Evolutionary conservation across 768 basidiomycete species (phyloP).

Genomic region (Hericium coralloides): DNA sequence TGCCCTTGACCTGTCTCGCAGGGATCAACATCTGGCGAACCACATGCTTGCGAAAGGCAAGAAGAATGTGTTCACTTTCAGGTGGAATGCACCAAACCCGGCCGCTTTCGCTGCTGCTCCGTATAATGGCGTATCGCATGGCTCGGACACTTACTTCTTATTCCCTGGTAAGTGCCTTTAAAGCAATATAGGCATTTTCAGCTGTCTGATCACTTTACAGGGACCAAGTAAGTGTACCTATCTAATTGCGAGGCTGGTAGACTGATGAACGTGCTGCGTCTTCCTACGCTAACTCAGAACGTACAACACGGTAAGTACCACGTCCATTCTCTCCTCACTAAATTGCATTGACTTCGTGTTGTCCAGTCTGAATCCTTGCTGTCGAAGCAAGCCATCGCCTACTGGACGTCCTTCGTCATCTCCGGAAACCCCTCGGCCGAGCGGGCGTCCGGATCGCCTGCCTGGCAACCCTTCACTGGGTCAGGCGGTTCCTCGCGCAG

Average conservation of each 20-base stretch:
- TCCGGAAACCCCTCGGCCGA: constrained; percentile 12
- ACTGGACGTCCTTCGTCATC: constrained; percentile 36
- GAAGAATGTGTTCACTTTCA: constrained; percentile 34
- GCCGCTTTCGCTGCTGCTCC: not conserved
- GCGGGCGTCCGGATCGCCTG: not conserved
- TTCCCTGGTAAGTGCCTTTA: not conserved
- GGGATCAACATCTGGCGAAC: constrained; percentile 30
- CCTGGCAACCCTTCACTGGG: not conserved
- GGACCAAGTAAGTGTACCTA: not conserved
- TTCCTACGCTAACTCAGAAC: no score
- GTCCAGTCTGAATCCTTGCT: constrained; percentile 28
- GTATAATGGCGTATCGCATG: not conserved
- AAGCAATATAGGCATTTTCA: not conserved
- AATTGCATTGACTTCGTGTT: no score
- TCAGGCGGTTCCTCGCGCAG: not conserved
- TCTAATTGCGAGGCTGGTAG: no score
- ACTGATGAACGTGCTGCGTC: no score
- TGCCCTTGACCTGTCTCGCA: constrained; percentile 5
- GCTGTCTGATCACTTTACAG: not conserved
- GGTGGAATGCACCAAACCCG: constrained; percentile 17
- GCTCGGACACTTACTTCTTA: not conserved
- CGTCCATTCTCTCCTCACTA: no score
- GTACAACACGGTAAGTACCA: no score
- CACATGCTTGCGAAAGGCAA: constrained; percentile 34
- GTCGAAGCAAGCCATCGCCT: constrained; percentile 31